Percentiles rank a stretch among this genome's conserved stretches.
Conservation (phyloP, 2,329 filamentous ascomycete genomes). For the Exophiala viscosa region DNA sequence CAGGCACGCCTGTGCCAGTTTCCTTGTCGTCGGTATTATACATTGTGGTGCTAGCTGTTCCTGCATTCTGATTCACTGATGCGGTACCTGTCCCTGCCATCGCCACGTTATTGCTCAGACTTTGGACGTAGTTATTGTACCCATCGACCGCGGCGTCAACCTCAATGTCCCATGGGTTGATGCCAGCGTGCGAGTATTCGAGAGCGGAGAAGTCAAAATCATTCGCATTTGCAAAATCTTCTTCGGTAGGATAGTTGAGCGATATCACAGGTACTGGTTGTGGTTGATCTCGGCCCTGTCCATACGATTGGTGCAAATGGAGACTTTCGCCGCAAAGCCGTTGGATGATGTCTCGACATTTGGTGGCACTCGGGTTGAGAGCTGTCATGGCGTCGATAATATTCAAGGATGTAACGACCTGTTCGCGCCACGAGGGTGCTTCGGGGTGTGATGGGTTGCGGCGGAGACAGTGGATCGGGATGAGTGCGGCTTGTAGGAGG, state of each 20-base stretch:
- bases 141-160: conserved; percentile 23
- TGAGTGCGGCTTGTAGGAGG: conserved; percentile 45
- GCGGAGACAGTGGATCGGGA: conserved; percentile 44
- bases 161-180: conserved; percentile 22
- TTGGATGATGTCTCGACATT: conserved; percentile 23
- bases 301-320: conserved; percentile 1
- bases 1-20: conserved; percentile 16
- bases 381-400: conserved; percentile 21
- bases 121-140: conserved; percentile 21
- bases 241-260: neutral
- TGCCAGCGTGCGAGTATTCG: conserved; percentile 7
- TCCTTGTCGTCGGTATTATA: conserved; percentile 12
- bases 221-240: neutral
- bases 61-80: neutral
- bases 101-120: conserved; percentile 18
- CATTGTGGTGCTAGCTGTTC: neutral
- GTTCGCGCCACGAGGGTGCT: conserved; percentile 29
- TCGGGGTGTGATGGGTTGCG: conserved; percentile 35
- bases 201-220: conserved; percentile 9
- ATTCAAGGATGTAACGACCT: conserved; percentile 16
- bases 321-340: conserved; percentile 21
- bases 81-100: conserved; percentile 17
- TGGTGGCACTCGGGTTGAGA: conserved; percentile 20
- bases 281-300: neutral
- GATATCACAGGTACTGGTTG: conserved; percentile 4